A percentile compares a stretch with the other conserved stretches of the same genome.
phyloP scores from a whole-genome alignment of 176 grass and related monocot species.

The Aegilops sharonensis region DNA sequence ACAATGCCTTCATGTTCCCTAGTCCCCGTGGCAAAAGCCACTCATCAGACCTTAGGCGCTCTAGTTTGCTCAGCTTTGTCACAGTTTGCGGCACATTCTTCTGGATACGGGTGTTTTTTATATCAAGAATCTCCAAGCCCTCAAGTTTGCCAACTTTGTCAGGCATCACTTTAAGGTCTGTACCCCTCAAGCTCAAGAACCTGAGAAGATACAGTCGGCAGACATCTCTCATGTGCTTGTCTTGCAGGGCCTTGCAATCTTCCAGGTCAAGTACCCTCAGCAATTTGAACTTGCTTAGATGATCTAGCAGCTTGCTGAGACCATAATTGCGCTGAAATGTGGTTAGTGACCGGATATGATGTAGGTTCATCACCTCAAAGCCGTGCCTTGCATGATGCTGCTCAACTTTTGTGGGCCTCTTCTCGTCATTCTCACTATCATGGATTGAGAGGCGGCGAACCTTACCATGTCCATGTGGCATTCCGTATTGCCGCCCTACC shows the following conservation, averaged over 20 bases:
- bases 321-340: neutral
- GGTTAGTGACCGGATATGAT: neutral
- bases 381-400: too few relatives aligned
- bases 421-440: too few relatives aligned
- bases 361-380: neutral
- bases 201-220: neutral
- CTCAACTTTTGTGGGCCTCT: too few relatives aligned
- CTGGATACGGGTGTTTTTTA: too few relatives aligned
- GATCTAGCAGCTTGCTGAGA: neutral
- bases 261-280: neutral
- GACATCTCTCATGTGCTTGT: neutral
- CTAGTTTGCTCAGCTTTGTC: neutral
- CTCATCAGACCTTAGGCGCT: neutral
- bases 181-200: neutral
- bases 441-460: neutral
- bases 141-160: neutral
- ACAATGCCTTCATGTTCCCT: neutral
- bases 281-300: neutral
- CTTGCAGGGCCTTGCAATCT: neutral
- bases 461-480: neutral
- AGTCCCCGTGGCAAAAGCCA: neutral
- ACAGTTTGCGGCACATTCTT: too few relatives aligned
- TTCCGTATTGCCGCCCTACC: too few relatives aligned
- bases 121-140: neutral
- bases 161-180: accelerated